Evolutionary conservation across 2,329 filamentous ascomycete genomes (phyloP).

Genomic region (Immersiporthe knoxdaviesiana): DNA sequence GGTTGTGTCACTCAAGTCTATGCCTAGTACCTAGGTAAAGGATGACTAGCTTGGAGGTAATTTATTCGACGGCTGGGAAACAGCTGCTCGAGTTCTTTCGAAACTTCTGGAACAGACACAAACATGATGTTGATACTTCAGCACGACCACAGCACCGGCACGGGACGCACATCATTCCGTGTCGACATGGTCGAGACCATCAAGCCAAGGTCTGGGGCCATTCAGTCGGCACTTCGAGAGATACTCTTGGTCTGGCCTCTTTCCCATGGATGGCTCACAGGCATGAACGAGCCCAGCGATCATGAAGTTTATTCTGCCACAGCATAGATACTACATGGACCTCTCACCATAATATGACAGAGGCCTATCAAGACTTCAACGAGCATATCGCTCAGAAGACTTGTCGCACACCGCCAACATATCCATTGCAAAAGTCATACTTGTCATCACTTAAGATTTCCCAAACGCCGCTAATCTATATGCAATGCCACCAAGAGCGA

Average conservation of each 20-base stretch:
- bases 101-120: no score
- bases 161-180: not conserved
- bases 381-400: not conserved
- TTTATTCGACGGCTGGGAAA: no score
- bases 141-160: no score
- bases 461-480: constrained; percentile 5
- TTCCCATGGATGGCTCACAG: no score
- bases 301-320: not conserved
- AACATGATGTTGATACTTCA: no score
- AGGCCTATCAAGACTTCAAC: not conserved
- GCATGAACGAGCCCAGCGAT: no score
- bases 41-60: not conserved
- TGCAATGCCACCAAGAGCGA: not conserved
- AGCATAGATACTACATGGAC: not conserved
- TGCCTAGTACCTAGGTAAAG: not conserved
- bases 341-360: not conserved
- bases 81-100: no score
- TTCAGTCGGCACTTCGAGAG: no score
- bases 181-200: not conserved
- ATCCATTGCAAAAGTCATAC: not conserved
- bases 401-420: not conserved
- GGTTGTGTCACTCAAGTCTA: not conserved
- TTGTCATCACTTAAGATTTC: not conserved
- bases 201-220: no score
- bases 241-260: no score